phyloP scores from a whole-genome alignment of 257 asterid species.

The Solanum bulbocastanum region DNA sequence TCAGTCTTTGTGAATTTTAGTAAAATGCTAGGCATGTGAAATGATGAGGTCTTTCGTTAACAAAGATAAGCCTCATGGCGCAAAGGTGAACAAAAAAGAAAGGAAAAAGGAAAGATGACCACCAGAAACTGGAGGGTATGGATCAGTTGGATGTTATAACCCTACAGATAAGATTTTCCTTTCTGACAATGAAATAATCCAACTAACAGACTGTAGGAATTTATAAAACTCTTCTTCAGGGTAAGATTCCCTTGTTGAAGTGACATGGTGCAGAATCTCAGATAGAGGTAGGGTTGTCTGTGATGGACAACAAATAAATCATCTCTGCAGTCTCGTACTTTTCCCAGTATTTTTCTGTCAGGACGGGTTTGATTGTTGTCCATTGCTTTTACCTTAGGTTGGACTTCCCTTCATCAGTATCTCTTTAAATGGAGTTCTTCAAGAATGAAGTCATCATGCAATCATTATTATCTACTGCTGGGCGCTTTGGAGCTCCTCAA shows the following conservation, averaged over 20 bases:
- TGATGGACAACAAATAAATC: conserved; percentile 28
- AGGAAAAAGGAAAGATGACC: not conserved
- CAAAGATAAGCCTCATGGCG: not conserved
- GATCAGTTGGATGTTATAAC: not conserved
- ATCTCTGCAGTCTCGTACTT: conserved; percentile 33
- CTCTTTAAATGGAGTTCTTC: conserved; percentile 48
- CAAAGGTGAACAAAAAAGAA: not conserved
- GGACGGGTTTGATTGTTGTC: conserved; percentile 34
- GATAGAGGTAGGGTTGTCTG: conserved; percentile 58
- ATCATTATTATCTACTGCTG: conserved; percentile 38
- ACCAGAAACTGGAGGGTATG: not conserved
- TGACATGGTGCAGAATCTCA: conserved; percentile 20
- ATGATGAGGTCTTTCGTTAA: not conserved
- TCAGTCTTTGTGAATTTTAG: not conserved
- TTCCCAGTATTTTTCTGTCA: conserved; percentile 18
- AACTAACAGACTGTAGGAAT: not conserved
- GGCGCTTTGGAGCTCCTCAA: conserved; percentile 46
- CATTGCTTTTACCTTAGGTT: conserved; percentile 55
- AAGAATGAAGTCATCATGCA: conserved; percentile 27
- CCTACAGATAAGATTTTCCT: not conserved
- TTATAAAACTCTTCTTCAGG: not conserved
- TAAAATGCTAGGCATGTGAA: not conserved
- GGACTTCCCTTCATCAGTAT: conserved; percentile 31
- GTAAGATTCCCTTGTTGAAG: conserved; percentile 24
- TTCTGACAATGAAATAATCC: not conserved